Base-by-base conservation (phyloP, 371 early-diverging fungal species). In the Mortierella sp. region DNA sequence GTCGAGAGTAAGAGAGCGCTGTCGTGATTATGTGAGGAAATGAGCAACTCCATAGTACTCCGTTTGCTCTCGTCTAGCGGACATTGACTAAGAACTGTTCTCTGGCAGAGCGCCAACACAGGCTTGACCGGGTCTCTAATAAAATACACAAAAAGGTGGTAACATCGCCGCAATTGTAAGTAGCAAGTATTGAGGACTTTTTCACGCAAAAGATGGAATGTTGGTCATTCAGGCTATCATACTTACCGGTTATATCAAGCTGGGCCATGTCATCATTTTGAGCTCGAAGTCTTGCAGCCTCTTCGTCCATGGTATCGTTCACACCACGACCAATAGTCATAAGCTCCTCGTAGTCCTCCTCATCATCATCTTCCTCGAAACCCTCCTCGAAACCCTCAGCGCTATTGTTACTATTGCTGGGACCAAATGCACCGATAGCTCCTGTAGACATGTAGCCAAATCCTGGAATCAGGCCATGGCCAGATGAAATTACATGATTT, bases 271-370 rank as follows among this genome's bases (percentile, higher is more conserved):
- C 75, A 7, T 75, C 75, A 18, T 75, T 55, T 0, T 62, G 64
- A 0, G 68, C 62, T 19, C 75, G 65, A 30, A 66, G 48, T 43
- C 75, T 53, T 2, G 70, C 61, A 1, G 68, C 59, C 45, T 75
- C 75, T 45, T 75, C 75, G 23, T 75, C 75, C 26, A 75, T 59
- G 14, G 70, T 75, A 28, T 75, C 75, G 15, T 70, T 75, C 62
- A 66, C 70, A 12, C 70, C 75, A 48, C 70, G 75, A 0, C 75
- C 75, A 59, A 75, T 75, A 19, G 70, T 75, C 53, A 75, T 66
- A 30, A 75, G 63, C 28, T 64, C 75, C 21, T 75, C 75, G 55
- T 75, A 75, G 23, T 75, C 75, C 29, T 75, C 75, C 18, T 75
- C 75, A 1, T 74, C 75, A 3, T 68, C 74, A 12, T 74, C 74